Evolutionary conservation across 805 yeast genomes (phyloP), one percentile per base, ranked within the genome.

Genomic region (Schizosaccharomyces japonicus): DNA sequence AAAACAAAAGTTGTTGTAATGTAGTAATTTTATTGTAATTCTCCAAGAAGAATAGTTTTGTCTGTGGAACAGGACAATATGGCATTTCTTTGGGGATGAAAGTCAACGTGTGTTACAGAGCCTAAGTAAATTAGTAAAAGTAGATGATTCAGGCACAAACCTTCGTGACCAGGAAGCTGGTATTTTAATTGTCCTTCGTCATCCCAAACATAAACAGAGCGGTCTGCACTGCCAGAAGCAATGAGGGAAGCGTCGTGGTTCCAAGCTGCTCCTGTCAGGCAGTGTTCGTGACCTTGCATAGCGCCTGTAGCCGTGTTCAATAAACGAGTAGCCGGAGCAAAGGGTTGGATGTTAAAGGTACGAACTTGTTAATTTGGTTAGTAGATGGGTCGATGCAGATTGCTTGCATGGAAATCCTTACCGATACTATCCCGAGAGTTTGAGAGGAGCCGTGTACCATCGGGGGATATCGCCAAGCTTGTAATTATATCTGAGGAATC

Each of bases 161-260:
- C 83, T 79, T 4, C 52, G 55, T 80, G 85, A 1, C 84, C 85
- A 2, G 65, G 63, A 7, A 68, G 58, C 53, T 76, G 27, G n/a
- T 74, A 44, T 65, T 61, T 4, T 66, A 50, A 25, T 76, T 53
- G 45, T 65, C 65, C 47, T 0, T 77, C 63, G 3, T 65, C 62
- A 51, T 76, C 76, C 87, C 85, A 80, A 2, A 68, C 52, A 4
- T 73, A 71, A 0, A 71, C 67, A 4, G 72, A 66, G 1, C 68
- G 63, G 57, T 79, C 83, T 27, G 71, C 73, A 1, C 81, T 70
- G 0, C 87, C 90, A 15, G 81, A 71, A 56, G 54, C 64, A 50
- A 54, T 64, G 54, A 46, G 64, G 6, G 54, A 54, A n/a, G 72
- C 64, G 49, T 63, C 60, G 1, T 52, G 50, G 21, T 60, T 58